Conservation (phyloP, 768 basidiomycete genomes). For the Boletales sp. region DNA sequence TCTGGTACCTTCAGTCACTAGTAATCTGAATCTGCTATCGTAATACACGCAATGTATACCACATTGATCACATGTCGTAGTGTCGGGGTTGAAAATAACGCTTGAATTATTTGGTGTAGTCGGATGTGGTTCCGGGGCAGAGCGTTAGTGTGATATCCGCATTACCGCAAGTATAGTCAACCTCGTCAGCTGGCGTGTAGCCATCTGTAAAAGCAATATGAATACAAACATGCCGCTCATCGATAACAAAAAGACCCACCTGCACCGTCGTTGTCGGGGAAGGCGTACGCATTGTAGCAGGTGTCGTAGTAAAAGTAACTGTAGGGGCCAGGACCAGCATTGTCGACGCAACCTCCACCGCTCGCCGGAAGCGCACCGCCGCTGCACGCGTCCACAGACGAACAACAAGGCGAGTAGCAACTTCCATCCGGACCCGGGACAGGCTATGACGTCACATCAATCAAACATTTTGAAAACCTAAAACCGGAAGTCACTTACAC, state of each 20-base stretch:
- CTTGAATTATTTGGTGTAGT: not conserved
- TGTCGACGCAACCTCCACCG: constrained; percentile 12
- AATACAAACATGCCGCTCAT: not conserved
- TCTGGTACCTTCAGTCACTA: too few relatives aligned
- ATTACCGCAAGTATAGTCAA: constrained; percentile 22
- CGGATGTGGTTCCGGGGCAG: constrained; percentile 16
- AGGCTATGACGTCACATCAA: constrained; percentile 1
- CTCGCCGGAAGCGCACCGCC: constrained; percentile 12
- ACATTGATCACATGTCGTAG: not conserved
- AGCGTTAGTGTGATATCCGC: constrained; percentile 18
- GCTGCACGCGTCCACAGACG: constrained; percentile 12
- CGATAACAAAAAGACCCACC: constrained; percentile 2
- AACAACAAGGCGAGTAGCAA: constrained; percentile 21
- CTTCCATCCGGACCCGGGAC: constrained; percentile 16
- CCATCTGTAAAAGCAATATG: not conserved
- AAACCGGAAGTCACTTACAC: constrained; percentile 5
- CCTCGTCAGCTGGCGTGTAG: constrained; percentile 16
- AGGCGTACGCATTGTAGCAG: constrained; percentile 18
- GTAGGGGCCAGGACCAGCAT: constrained; percentile 15
- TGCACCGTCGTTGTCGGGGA: constrained; percentile 21
- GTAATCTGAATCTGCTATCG: not conserved
- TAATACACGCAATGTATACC: not conserved
- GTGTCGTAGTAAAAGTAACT: constrained; percentile 16
- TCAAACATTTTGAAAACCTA: not conserved
- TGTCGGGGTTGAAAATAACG: not conserved